Percentiles rank a stretch among this genome's conserved stretches.
phyloP scores from a whole-genome alignment of 257 asterid species.

The Solanum chmielewskii region DNA sequence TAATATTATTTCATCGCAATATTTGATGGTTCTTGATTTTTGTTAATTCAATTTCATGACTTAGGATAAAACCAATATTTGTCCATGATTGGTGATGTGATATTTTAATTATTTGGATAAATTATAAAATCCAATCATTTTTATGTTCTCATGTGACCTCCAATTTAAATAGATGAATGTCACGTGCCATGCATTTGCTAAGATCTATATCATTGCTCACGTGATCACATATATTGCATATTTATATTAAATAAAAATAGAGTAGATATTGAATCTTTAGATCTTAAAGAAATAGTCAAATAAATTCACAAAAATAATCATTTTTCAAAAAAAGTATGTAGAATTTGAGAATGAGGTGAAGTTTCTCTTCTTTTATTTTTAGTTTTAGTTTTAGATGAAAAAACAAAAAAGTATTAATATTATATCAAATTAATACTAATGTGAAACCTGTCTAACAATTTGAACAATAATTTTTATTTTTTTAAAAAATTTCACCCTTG shows the following conservation, averaged over 20 bases:
- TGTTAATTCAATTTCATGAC: not conserved
- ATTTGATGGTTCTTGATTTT: not conserved
- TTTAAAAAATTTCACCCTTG: not conserved
- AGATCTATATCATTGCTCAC: conserved; percentile 16
- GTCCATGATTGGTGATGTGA: not conserved
- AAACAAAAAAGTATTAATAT: not conserved
- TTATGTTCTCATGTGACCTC: not conserved
- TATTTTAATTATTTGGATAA: not conserved
- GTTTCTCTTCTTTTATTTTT: not conserved
- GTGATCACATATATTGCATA: conserved; percentile 9
- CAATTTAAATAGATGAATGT: not conserved
- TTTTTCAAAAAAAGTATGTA: not conserved
- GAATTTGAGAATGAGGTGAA: not conserved
- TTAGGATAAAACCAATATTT: not conserved
- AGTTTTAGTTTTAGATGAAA: not conserved
- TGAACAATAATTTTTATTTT: not conserved
- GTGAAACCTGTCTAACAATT: not conserved
- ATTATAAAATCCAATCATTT: not conserved
- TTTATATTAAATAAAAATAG: not conserved
- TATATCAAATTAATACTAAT: not conserved
- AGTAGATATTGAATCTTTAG: not conserved
- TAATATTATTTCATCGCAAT: not conserved
- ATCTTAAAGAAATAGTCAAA: not conserved
- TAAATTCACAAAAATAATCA: not conserved
- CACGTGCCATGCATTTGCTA: conserved; percentile 17